A percentile compares a stretch with the other conserved stretches of the same genome.
Evolutionary conservation across 1,139 yeast genomes (phyloP).

Genomic region (Scheffersomyces cryptocercus): DNA sequence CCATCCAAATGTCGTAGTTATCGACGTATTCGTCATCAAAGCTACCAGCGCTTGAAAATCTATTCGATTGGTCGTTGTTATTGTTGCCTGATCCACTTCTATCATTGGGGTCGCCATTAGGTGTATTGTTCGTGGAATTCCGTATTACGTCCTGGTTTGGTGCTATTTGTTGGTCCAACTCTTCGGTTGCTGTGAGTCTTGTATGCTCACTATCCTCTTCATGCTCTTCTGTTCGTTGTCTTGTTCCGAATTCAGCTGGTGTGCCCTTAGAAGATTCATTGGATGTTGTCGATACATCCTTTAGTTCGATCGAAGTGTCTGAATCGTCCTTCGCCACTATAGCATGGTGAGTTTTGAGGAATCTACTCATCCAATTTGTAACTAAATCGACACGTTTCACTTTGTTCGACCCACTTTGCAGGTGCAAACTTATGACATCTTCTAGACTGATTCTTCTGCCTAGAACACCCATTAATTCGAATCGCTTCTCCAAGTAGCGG

Average conservation of each 20-base stretch:
- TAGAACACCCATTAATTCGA: constrained; percentile 47
- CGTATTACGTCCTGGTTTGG: too few species aligned
- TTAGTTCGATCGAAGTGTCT: neutral
- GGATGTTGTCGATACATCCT: neutral
- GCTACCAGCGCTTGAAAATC: constrained; percentile 10
- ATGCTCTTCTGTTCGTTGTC: too few species aligned
- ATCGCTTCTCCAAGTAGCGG: constrained; percentile 39
- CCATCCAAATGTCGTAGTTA: constrained; percentile 28
- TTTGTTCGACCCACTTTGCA: neutral
- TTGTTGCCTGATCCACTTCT: too few species aligned
- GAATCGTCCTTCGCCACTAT: neutral
- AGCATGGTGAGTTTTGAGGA: neutral
- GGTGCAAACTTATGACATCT: constrained; percentile 22
- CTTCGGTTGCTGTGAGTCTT: too few species aligned
- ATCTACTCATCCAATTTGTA: neutral
- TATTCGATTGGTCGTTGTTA: too few species aligned
- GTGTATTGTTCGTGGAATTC: too few species aligned
- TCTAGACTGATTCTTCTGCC: constrained; percentile 48
- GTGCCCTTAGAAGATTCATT: neutral
- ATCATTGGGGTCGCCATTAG: too few species aligned
- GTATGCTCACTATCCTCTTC: too few species aligned
- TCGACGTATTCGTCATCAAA: constrained; percentile 31
- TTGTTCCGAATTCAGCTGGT: too few species aligned
- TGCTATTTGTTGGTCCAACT: too few species aligned
- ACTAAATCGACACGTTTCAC: neutral